These are phyloP conservation scores for Trichoderma cornu-damae DNA, from an alignment of 2,329 filamentous ascomycete species.

Conservation along the genomic window DNA sequence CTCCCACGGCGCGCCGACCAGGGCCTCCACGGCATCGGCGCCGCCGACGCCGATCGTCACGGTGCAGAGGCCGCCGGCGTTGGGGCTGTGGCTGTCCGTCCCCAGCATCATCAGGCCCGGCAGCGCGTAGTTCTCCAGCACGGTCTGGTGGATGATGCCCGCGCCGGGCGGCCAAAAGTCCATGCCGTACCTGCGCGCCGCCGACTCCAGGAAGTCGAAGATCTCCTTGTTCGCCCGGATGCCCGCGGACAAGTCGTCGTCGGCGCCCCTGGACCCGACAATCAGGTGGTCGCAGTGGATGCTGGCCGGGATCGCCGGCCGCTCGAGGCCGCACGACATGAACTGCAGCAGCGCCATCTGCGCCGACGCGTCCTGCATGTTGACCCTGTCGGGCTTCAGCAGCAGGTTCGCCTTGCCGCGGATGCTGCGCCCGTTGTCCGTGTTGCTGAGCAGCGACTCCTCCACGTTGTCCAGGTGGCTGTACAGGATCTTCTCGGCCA, in stretches of 20 bases:
- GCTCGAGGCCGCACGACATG: constrained; percentile 89
- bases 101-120: constrained; percentile 98
- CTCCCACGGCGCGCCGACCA: constrained; percentile 96
- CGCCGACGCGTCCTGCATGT: constrained; percentile 98
- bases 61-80: constrained; percentile 88
- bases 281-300: constrained; percentile 99
- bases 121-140: constrained; percentile 95
- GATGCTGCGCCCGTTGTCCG: constrained; percentile 76
- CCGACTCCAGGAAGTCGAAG: constrained; percentile 94
- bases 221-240: constrained; percentile 94
- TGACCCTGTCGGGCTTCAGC: constrained; percentile 93
- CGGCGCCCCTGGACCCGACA: constrained; percentile 85
- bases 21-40: constrained; percentile 92
- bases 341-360: constrained; percentile 99
- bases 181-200: constrained; percentile 84
- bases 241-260: constrained; percentile 75
- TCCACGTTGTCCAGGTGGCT: constrained; percentile 87
- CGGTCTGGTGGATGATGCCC: constrained; percentile 95
- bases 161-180: constrained; percentile 94
- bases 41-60: constrained; percentile 97
- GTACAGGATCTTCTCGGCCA: constrained; percentile 98
- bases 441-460: constrained; percentile 77
- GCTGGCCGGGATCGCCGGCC: constrained; percentile 88
- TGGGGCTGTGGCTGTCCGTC: constrained; percentile 95
- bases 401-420: constrained; percentile 88